phyloP scores from a whole-genome alignment of 2,329 filamentous ascomycete genomes.

The Penicillium nordicum region DNA sequence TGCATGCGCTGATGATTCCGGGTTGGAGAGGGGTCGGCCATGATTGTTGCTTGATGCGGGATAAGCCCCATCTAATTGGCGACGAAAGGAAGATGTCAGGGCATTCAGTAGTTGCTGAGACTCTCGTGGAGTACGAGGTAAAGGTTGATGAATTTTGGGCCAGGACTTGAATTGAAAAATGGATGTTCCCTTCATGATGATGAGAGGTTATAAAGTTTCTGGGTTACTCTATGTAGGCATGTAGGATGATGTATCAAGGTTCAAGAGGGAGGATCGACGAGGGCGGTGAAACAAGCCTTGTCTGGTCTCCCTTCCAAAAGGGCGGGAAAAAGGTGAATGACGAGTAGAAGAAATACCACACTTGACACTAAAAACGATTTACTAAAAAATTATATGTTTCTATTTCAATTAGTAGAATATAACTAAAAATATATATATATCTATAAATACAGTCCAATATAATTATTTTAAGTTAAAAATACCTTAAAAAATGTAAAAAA shows the following conservation, averaged over 20 bases:
- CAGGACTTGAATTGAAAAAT: conserved; percentile 49
- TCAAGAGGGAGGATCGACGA: conserved; percentile 17
- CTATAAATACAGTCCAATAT: background rate
- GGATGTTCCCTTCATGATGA: conserved; percentile 52
- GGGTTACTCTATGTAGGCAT: background rate
- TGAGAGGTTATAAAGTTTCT: conserved; percentile 6
- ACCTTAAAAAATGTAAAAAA: background rate
- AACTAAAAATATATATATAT: background rate
- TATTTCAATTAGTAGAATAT: background rate
- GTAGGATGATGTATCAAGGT: background rate
- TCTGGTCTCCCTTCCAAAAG: background rate
- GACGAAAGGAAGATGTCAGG: conserved; percentile 61
- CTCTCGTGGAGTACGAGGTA: conserved; percentile 54
- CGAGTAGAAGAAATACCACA: conserved; percentile 17
- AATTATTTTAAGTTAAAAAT: background rate
- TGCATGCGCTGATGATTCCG: conserved; percentile 31
- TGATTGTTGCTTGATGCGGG: conserved; percentile 34
- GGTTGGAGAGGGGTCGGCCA: conserved; percentile 20
- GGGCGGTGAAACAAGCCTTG: conserved; percentile 18
- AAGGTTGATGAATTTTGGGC: conserved; percentile 52
- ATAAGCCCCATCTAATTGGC: conserved; percentile 60
- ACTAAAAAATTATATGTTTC: background rate
- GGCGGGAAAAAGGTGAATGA: conserved; percentile 19
- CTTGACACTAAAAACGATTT: background rate
- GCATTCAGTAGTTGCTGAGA: conserved; percentile 58